phyloP scores from a whole-genome alignment of 2,329 filamentous ascomycete genomes.

The Elsinoe necatrix region DNA sequence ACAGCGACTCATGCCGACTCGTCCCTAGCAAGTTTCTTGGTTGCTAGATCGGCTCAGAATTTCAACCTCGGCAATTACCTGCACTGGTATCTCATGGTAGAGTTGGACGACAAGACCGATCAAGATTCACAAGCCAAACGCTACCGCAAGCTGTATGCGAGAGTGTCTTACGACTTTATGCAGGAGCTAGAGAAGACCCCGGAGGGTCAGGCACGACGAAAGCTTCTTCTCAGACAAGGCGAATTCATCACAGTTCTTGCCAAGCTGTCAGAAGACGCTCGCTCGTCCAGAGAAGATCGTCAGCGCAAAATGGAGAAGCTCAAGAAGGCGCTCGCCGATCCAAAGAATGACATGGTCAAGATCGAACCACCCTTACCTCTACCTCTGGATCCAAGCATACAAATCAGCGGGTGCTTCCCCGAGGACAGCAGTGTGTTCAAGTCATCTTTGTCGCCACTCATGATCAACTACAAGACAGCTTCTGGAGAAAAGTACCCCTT shows the following conservation, averaged over 20 bases:
- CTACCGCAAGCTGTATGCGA: constrained; percentile 78
- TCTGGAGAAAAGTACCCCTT: constrained; percentile 75
- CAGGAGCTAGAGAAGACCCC: constrained; percentile 64
- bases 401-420: constrained; percentile 69
- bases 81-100: constrained; percentile 98
- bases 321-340: constrained; percentile 75
- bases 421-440: constrained; percentile 92
- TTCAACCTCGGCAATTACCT: constrained; percentile 90
- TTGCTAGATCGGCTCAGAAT: constrained; percentile 77
- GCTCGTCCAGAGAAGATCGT: constrained; percentile 68
- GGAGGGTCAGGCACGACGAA: constrained; percentile 64
- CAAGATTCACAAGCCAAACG: constrained; percentile 43
- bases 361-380: constrained; percentile 84
- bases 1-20: constrained; percentile 55
- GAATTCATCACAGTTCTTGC: constrained; percentile 81
- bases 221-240: constrained; percentile 72
- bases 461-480: constrained; percentile 79
- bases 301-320: constrained; percentile 73
- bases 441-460: constrained; percentile 83
- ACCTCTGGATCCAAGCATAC: constrained; percentile 75
- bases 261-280: constrained; percentile 82
- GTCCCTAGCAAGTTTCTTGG: constrained; percentile 80
- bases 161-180: constrained; percentile 96
- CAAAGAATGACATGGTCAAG: constrained; percentile 75
- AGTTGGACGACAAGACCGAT: constrained; percentile 70